Evolutionary conservation across 2,329 filamentous ascomycete species (phyloP).

Genomic region (Epichloe gansuensis): DNA sequence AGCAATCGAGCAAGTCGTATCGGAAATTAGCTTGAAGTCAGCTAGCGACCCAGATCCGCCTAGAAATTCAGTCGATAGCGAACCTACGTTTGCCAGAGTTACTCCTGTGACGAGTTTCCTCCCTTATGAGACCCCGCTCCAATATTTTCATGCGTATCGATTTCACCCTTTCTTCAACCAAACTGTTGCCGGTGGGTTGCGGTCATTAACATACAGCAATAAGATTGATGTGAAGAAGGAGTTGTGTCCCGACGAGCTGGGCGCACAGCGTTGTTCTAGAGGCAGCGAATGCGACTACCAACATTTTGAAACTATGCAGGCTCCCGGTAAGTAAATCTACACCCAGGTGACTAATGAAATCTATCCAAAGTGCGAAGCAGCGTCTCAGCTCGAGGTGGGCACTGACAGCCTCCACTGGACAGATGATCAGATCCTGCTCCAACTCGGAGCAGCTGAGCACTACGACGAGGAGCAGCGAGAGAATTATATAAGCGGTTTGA

Average conservation of each 20-base stretch:
- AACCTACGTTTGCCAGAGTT: constrained; percentile 12
- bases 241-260: constrained; percentile 65
- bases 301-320: constrained; percentile 49
- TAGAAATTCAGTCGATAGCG: neutral
- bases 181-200: constrained; percentile 61
- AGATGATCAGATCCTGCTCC: constrained; percentile 64
- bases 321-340: constrained; percentile 23
- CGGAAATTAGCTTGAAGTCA: neutral
- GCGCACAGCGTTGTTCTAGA: constrained; percentile 54
- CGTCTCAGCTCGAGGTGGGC: constrained; percentile 21
- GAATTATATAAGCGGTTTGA: constrained; percentile 50
- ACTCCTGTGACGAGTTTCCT: constrained; percentile 15
- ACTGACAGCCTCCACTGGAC: constrained; percentile 32
- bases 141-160: constrained; percentile 74
- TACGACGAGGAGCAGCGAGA: constrained; percentile 48
- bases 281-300: constrained; percentile 61
- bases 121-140: constrained; percentile 74
- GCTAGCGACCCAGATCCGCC: neutral
- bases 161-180: constrained; percentile 69
- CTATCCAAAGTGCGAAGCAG: constrained; percentile 5
- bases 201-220: constrained; percentile 88
- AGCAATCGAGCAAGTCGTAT: neutral
- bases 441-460: constrained; percentile 54
- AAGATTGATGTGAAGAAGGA: constrained; percentile 64
- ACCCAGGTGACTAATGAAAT: constrained; percentile 9